Evolutionary conservation across 139 green algal genomes (phyloP).

Genomic region (Chlamydomonas asymmetrica): DNA sequence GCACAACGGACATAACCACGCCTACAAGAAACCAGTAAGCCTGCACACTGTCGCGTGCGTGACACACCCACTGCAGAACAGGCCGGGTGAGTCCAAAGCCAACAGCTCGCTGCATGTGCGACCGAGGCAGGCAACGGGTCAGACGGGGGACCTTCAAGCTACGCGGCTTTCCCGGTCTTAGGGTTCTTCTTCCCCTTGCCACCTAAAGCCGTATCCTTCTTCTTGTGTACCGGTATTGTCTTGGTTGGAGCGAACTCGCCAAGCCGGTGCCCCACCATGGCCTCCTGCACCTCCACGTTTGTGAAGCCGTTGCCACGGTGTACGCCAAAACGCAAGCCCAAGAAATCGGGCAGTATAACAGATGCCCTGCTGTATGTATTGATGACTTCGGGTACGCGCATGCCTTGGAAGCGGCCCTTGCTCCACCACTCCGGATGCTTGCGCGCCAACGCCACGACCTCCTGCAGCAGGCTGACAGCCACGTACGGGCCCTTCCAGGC

Average conservation of each 20-base stretch:
- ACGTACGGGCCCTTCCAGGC: slow-evolving; percentile 67
- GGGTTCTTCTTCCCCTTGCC: slow-evolving; percentile 44
- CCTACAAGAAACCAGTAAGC: too few species aligned
- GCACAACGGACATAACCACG: too few species aligned
- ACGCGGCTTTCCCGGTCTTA: slow-evolving; percentile 39
- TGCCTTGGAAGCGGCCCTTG: slow-evolving; percentile 52
- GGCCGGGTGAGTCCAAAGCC: too few species aligned
- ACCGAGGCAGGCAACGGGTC: too few species aligned
- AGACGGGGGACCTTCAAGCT: too few species aligned
- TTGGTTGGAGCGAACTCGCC: slow-evolving; percentile 57
- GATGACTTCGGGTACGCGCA: slow-evolving; percentile 54
- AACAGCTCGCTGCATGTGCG: too few species aligned
- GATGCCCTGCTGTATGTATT: slow-evolving; percentile 47
- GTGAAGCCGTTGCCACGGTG: slow-evolving; percentile 54
- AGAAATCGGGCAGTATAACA: slow-evolving; percentile 59
- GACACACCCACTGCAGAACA: too few species aligned
- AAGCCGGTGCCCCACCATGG: slow-evolving; percentile 61
- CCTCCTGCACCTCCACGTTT: slow-evolving; percentile 42
- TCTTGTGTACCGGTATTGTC: slow-evolving; percentile 34
- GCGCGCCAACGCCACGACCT: slow-evolving; percentile 46
- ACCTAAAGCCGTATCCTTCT: slow-evolving; percentile 18
- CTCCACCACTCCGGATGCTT: slow-evolving; percentile 61
- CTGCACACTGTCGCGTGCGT: too few species aligned
- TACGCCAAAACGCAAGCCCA: slow-evolving; percentile 57
- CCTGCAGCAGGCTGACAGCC: slow-evolving; percentile 49